These are phyloP conservation scores for Alloteropsis angusta DNA, from an alignment of 202 grass and related monocot genomes.

Conservation along the genomic window DNA sequence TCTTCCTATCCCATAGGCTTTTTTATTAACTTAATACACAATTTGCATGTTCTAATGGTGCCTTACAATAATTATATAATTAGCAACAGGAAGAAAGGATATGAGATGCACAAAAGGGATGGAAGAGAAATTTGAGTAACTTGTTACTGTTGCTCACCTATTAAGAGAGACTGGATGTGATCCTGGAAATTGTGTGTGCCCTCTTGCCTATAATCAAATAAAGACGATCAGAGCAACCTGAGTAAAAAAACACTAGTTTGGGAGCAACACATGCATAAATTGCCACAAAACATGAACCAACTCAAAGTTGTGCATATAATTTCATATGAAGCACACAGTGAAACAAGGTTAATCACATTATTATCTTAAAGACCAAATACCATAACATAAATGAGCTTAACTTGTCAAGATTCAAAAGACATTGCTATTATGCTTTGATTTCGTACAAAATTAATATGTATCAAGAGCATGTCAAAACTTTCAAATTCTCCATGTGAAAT, in stretches of 20 bases:
- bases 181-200: conserved; percentile 78
- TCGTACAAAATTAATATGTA: neutral
- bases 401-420: neutral
- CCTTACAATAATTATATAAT: neutral
- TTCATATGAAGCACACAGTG: neutral
- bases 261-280: conserved; percentile 19
- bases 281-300: neutral
- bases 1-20: neutral
- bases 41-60: neutral
- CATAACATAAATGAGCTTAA: neutral
- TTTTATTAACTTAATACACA: neutral
- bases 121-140: neutral
- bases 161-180: conserved; percentile 99
- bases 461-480: neutral
- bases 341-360: neutral
- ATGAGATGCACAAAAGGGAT: neutral
- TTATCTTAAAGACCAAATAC: neutral
- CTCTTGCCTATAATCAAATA: conserved; percentile 62
- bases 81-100: neutral
- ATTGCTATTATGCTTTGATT: neutral
- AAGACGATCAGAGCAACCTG: neutral
- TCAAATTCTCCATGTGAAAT: neutral
- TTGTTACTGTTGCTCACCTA: conserved; percentile 38
- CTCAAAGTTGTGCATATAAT: neutral
- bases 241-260: conserved; percentile 15